These are phyloP conservation scores for Calonectria honghensis DNA, from an alignment of 2,329 filamentous ascomycete species.

Conservation along the genomic window DNA sequence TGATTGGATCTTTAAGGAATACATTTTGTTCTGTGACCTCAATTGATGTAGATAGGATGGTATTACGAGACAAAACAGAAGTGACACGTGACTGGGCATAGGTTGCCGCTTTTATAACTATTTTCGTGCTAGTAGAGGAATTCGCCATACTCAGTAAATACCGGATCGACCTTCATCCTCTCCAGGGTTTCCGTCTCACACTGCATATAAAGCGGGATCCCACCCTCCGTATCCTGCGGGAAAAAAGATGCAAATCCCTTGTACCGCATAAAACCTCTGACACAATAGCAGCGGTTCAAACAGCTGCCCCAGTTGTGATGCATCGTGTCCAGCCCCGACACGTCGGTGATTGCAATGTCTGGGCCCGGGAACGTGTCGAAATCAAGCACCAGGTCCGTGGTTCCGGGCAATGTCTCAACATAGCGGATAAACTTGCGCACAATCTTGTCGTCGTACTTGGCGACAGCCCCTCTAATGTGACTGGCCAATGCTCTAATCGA, in stretches of 20 bases:
- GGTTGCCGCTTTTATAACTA: no score
- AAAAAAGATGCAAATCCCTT: constrained; percentile 1
- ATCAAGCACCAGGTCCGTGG: not conserved
- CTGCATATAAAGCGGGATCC: not conserved
- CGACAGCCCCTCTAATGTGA: not conserved
- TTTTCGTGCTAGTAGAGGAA: not conserved
- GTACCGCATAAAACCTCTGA: not conserved
- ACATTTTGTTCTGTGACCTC: no score
- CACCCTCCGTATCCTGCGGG: not conserved
- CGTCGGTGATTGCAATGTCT: constrained; percentile 6
- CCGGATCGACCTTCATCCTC: not conserved
- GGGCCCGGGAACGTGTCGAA: constrained; percentile 7
- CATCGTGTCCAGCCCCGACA: not conserved
- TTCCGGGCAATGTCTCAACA: not conserved
- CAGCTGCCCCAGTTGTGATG: not conserved
- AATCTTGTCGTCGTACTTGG: not conserved
- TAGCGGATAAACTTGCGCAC: not conserved
- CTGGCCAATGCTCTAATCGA: not conserved
- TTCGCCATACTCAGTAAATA: not conserved
- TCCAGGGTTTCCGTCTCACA: not conserved
- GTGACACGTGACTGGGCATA: no score
- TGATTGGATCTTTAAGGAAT: no score
- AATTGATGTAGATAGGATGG: no score
- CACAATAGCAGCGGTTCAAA: not conserved
- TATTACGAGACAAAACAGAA: no score